Percentiles rank a stretch among this genome's conserved stretches.
These are phyloP conservation scores for Saccharomycopsis phalli DNA, from an alignment of 1,139 yeast species.

Conservation along the genomic window DNA sequence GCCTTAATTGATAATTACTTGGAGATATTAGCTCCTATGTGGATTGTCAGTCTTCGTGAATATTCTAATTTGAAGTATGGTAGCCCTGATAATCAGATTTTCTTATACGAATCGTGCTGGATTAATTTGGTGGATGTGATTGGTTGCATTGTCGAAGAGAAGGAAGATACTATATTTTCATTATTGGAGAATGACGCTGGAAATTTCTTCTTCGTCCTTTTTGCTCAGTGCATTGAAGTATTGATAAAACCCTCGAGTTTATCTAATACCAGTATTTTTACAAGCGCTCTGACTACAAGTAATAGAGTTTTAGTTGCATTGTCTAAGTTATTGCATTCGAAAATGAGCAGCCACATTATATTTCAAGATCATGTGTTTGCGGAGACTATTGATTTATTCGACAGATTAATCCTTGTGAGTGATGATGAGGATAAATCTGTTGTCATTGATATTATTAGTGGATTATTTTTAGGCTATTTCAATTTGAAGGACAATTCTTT, in stretches of 20 bases:
- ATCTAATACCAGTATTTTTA: constrained; percentile 1
- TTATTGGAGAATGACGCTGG: constrained; percentile 49
- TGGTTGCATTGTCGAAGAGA: constrained; percentile 52
- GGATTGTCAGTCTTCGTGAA: constrained; percentile 73
- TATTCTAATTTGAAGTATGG: constrained; percentile 61
- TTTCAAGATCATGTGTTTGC: constrained; percentile 63
- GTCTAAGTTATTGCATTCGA: constrained; percentile 47
- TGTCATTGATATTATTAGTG: constrained; percentile 49
- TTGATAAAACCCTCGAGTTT: constrained; percentile 36
- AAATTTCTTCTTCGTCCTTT: constrained; percentile 71
- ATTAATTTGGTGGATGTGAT: constrained; percentile 70
- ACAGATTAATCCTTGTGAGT: constrained; percentile 59
- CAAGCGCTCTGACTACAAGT: constrained; percentile 25
- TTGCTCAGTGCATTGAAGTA: constrained; percentile 78
- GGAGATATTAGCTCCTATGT: constrained; percentile 56
- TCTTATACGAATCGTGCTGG: constrained; percentile 65
- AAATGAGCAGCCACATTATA: constrained; percentile 49
- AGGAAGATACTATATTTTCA: constrained; percentile 35
- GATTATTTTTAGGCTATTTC: constrained; percentile 32
- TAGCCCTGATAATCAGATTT: constrained; percentile 33
- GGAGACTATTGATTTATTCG: constrained; percentile 70
- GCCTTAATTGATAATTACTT: constrained; percentile 51
- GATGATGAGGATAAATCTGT: constrained; percentile 42
- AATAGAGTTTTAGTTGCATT: constrained; percentile 45
- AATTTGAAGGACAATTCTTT: constrained; percentile 27